Base-by-base conservation (phyloP, 2,329 filamentous ascomycete genomes). In the Epicoccum nigrum region DNA sequence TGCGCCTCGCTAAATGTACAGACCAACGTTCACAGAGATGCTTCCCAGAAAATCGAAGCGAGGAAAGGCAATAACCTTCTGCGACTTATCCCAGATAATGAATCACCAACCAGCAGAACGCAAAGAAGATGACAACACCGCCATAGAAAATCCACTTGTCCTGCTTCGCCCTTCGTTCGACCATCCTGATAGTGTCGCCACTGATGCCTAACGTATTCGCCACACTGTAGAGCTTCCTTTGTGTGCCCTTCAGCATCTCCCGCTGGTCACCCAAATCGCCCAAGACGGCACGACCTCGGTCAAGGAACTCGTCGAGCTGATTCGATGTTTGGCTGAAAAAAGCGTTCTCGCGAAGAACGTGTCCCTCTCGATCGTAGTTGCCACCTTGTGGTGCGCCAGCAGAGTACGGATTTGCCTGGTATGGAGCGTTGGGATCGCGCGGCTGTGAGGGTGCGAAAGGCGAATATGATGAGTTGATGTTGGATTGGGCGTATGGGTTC, bases 91-190 rank as follows among this genome's bases (percentile, higher is more conserved):
- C 80, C 75, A 99, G 73, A 70, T 85, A 97, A 75, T 92, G 89
- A 69, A 99, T 71, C 48, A 96, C 92, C 58, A 94, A 76, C 86
- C 91, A 97, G 74, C 93, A 96, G 71, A 99, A 99, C 30, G 83
- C 69, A 65, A 97, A 89, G 74, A 99, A 99, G 28, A 94, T 75
- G 4, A 95, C 75, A 2, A 93, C 91, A 0, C 94, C 92, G 0
- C 79, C 88, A 82, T 89, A 89, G 73, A 99, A 99, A 28, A 99
- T 96, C 92, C 92, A 97, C 76, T 97, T 97, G 73, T 99, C 94
- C 78, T 97, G 89, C 73, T 86, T 89, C 42, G 94, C 92, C 56
- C 94, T 82, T 62, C 94, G 79, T 76, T 97, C 93, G 33, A 99
- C 88, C 91, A 94, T 97, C 38, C 94, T 86, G 59, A 99, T 99